Conservation (phyloP, 371 early-diverging fungal genomes). For the Lichtheimia corymbifera region DNA sequence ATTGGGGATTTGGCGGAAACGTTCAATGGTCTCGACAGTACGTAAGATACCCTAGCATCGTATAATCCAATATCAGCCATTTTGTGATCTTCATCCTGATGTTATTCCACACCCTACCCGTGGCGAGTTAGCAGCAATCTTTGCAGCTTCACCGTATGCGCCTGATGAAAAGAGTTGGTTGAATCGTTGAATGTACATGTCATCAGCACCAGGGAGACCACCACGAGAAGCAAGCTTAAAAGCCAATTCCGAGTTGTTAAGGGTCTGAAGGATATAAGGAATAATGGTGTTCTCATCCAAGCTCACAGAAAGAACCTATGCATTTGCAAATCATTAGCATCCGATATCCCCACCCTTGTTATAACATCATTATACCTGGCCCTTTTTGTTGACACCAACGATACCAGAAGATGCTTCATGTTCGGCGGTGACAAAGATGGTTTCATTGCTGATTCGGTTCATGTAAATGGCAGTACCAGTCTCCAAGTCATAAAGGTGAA, state of each 20-base stretch:
- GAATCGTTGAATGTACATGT: slow-evolving; percentile 88
- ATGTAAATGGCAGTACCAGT: slow-evolving; percentile 92
- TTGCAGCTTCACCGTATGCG: slow-evolving; percentile 89
- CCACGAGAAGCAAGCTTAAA: slow-evolving; percentile 87
- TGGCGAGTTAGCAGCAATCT: slow-evolving; percentile 95
- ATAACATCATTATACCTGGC: slow-evolving; percentile 68
- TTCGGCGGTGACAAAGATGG: slow-evolving; percentile 95
- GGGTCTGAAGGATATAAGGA: slow-evolving; percentile 83
- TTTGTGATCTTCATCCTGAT: not conserved
- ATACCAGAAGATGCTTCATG: slow-evolving; percentile 84
- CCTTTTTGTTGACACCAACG: slow-evolving; percentile 95
- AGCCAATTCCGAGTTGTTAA: slow-evolving; percentile 90
- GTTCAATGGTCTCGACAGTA: slow-evolving; percentile 92
- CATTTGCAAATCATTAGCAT: not conserved
- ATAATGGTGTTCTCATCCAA: slow-evolving; percentile 88
- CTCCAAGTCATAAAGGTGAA: slow-evolving; percentile 95
- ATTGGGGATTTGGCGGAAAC: slow-evolving; percentile 83
- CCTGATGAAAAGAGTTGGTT: slow-evolving; percentile 77
- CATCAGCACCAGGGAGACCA: slow-evolving; percentile 95
- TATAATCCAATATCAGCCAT: not conserved
- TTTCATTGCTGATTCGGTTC: slow-evolving; percentile 95
- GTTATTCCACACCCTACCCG: slow-evolving; percentile 43
- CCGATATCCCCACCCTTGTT: not conserved
- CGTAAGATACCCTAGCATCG: slow-evolving; percentile 84
- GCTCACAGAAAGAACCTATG: slow-evolving; percentile 88